Evolutionary conservation across 495 filamentous ascomycete species (phyloP), one percentile per base, ranked within the genome.

Genomic region (Aspergillus leporis): DNA sequence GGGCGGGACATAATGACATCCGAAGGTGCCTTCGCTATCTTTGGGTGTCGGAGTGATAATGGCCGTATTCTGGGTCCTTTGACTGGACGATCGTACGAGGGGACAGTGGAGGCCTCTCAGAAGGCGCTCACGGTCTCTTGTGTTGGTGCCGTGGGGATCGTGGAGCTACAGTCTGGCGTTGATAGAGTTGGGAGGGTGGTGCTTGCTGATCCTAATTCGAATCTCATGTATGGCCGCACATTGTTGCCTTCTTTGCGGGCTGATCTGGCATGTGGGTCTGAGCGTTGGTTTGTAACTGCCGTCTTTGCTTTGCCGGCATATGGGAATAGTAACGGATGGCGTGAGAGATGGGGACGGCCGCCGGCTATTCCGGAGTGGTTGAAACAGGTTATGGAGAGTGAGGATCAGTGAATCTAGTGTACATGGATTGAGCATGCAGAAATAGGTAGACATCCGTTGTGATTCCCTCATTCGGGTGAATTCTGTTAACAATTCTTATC

Each of bases 161-260:
- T 79, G 30, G 87, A 87, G 59, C 64, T 91, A 16, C 76, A 83
- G 36, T 55, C 65, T 0, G 56, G 51, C 1, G 66, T 65, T 38
- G 67, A 69, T 10, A 73, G 88, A 23, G 69, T 69, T 31, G 87
- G 87, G 1, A 81, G 74, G 51, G 74, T 88, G 51, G 84, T 91
- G 32, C 83, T 89, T 51, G 86, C 87, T 1, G 90, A 93, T 68
- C 87, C 89, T 1, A 92, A 93, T 67, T 86, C 86, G 36, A 92
- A 92, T 65, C 69, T 92, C 40, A 80, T 91, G 0, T 83, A 89
- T 72, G 83, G 84, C 34, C 71, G 89, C 52, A 90, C 87, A 0
- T 76, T 88, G 41, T 78, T 92, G 54, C 90, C 90, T 19, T 88
- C 86, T 16, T 65, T 92, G 62, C 62, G 70, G 34, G 60, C 60